Percentiles rank a stretch among this genome's conserved stretches.
These are phyloP conservation scores for Boechera divaricarpa DNA, from an alignment of 345 rosid genomes.

Conservation along the genomic window DNA sequence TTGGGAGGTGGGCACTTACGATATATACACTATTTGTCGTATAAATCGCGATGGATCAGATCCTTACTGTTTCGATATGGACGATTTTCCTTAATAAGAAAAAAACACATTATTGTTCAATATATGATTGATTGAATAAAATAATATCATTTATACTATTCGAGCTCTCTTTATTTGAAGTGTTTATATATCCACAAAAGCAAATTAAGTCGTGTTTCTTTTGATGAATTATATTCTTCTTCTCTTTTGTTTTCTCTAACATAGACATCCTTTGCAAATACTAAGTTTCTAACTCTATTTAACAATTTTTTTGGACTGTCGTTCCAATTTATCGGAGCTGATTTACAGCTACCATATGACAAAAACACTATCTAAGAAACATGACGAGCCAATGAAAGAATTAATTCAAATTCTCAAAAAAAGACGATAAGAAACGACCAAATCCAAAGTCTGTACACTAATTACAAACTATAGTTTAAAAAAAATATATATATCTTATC, in stretches of 20 bases:
- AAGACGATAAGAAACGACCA: not conserved
- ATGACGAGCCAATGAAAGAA: no score
- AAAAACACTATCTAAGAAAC: not conserved
- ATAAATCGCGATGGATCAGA: not conserved
- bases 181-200: not conserved
- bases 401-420: no score
- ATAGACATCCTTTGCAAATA: not conserved
- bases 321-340: not conserved
- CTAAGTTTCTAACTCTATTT: not conserved
- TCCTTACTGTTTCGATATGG: not conserved
- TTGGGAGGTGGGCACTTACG: not conserved
- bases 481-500: no score
- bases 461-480: no score
- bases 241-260: not conserved
- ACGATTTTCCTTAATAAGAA: not conserved
- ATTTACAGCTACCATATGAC: not conserved
- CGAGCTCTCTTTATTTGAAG: not conserved
- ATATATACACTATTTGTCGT: not conserved
- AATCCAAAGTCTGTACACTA: no score
- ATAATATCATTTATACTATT: not conserved
- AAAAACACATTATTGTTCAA: no score
- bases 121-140: not conserved
- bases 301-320: not conserved
- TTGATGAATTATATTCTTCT: not conserved
- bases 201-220: not conserved